Conservation (phyloP, 202 grass and related monocot species). For the Panicum virgatum region DNA sequence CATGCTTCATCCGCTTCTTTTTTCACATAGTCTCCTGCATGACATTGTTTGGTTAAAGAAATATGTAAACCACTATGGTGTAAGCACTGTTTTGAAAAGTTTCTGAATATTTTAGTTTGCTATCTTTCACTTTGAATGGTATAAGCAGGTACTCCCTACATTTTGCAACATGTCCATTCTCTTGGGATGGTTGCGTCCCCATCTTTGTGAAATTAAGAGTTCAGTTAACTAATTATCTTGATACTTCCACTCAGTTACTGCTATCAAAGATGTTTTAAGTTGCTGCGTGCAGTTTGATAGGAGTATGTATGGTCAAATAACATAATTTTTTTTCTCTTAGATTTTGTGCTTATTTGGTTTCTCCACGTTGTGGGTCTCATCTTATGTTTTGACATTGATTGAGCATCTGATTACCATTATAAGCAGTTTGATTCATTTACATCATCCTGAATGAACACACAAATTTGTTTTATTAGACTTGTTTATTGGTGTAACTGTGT, state of each 20-base stretch:
- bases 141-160: neutral
- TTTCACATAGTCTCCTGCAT: neutral
- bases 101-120: neutral
- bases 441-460: slow-evolving; percentile 1
- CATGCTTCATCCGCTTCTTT: slow-evolving; percentile 24
- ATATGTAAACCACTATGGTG: neutral
- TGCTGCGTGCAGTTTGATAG: neutral
- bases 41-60: neutral
- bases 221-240: neutral
- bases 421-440: neutral
- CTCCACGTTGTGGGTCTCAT: neutral
- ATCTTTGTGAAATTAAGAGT: neutral
- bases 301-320: neutral
- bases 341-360: neutral
- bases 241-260: neutral
- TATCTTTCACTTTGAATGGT: slow-evolving; percentile 1
- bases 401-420: neutral
- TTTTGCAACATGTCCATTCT: neutral
- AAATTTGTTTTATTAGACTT: neutral
- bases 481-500: slow-evolving; percentile 1
- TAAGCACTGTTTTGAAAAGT: neutral
- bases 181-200: slow-evolving; percentile 6
- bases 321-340: neutral
- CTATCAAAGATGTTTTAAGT: neutral
- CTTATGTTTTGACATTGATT: neutral